Evolutionary conservation across 805 yeast genomes (phyloP).

Genomic region (Lipomyces sp.): DNA sequence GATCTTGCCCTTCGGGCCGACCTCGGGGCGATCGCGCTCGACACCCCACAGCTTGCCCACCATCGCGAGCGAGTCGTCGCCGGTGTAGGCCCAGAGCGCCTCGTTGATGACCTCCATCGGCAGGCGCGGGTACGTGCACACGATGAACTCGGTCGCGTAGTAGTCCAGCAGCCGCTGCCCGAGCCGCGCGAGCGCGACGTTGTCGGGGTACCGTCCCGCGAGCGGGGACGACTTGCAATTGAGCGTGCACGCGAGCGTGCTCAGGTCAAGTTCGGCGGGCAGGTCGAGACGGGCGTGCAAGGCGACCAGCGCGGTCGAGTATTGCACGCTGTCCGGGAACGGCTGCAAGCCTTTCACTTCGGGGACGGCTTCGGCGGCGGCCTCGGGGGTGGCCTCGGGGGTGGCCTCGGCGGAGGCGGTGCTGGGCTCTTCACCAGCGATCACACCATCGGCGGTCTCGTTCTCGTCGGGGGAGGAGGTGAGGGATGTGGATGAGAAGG

Average conservation of each 20-base stretch:
- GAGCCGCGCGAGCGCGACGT: conserved; percentile 73
- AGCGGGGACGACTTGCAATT: conserved; percentile 50
- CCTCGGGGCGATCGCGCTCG: conserved; percentile 60
- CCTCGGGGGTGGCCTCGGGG: background rate
- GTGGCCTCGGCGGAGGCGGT: too few species aligned
- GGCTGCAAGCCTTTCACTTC: background rate
- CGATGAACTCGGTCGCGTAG: conserved; percentile 69
- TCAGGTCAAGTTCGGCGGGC: conserved; percentile 52
- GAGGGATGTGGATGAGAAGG: too few species aligned
- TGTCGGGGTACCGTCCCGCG: conserved; percentile 56
- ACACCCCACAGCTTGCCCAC: conserved; percentile 86
- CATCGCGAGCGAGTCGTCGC: conserved; percentile 59
- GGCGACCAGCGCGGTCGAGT: conserved; percentile 62
- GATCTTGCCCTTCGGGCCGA: conserved; percentile 31
- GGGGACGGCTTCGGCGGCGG: background rate
- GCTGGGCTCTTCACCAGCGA: too few species aligned
- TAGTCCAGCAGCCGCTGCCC: conserved; percentile 76
- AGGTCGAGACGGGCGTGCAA: conserved; percentile 73
- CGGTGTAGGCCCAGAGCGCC: conserved; percentile 72
- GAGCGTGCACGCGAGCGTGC: conserved; percentile 77
- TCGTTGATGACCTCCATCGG: conserved; percentile 75
- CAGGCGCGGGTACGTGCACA: conserved; percentile 80
- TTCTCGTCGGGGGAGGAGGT: too few species aligned
- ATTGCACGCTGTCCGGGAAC: conserved; percentile 4
- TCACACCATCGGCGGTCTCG: too few species aligned